Evolutionary conservation across 371 early-diverging fungal species (phyloP).

Genomic region (Mortierella sp.): DNA sequence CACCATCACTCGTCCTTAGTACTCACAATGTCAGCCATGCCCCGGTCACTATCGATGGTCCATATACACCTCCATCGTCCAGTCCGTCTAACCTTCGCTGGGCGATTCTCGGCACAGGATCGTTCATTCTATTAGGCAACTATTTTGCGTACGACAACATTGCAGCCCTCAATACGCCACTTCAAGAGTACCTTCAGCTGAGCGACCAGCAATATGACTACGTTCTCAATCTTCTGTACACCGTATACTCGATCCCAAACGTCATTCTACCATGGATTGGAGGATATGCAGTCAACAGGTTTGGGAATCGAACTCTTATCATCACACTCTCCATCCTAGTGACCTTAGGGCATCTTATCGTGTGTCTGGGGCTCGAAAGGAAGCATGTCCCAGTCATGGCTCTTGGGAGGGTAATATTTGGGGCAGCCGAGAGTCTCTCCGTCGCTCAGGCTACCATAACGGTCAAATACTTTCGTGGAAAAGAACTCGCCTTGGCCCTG

Average conservation of each 20-base stretch:
- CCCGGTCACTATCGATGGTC: too few relatives aligned
- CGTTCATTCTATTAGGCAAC: slow-evolving; percentile 62
- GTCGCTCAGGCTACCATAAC: slow-evolving; percentile 59
- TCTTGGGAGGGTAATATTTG: slow-evolving; percentile 60
- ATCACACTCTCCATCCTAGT: slow-evolving; percentile 61
- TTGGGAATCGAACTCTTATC: slow-evolving; percentile 54
- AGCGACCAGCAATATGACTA: slow-evolving; percentile 30
- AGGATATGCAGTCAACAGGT: slow-evolving; percentile 59
- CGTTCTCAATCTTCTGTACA: slow-evolving; percentile 57
- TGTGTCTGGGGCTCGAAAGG: slow-evolving; percentile 60
- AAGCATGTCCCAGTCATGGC: slow-evolving; percentile 50
- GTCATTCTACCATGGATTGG: slow-evolving; percentile 65
- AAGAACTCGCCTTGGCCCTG: slow-evolving; percentile 60
- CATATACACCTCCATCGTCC: too few relatives aligned
- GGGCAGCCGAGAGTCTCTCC: slow-evolving; percentile 62
- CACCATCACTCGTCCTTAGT: too few relatives aligned
- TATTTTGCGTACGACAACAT: slow-evolving; percentile 73
- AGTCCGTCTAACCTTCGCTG: too few relatives aligned
- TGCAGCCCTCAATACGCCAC: slow-evolving; percentile 61
- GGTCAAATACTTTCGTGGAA: slow-evolving; percentile 57
- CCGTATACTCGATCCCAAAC: slow-evolving; percentile 77
- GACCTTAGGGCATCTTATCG: slow-evolving; percentile 66
- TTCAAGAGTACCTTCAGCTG: slow-evolving; percentile 33
- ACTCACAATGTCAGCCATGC: too few relatives aligned
- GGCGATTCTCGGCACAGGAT: slow-evolving; percentile 54